These are phyloP conservation scores for Fusarium sp. DNA, from an alignment of 2,329 filamentous ascomycete genomes.

Conservation along the genomic window DNA sequence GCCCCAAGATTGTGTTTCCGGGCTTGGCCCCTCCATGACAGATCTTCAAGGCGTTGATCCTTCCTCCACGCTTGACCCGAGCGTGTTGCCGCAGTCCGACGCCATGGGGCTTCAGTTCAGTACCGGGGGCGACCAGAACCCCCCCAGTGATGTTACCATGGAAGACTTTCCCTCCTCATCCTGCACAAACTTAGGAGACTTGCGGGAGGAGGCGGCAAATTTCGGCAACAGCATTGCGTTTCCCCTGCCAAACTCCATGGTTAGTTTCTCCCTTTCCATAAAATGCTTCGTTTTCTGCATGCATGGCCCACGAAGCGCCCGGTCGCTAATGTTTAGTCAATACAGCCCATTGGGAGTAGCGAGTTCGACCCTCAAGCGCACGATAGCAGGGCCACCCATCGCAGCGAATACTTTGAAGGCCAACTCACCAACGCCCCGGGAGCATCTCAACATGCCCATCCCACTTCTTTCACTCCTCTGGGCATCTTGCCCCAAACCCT, in stretches of 20 bases:
- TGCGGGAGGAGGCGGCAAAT: not conserved
- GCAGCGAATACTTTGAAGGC: not conserved
- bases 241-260: not conserved
- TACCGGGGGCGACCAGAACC: not conserved
- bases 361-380: not conserved
- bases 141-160: not conserved
- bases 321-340: not conserved
- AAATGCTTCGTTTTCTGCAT: rapidly evolving
- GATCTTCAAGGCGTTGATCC: not conserved
- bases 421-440: not conserved
- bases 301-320: not conserved
- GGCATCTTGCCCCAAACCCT: not conserved
- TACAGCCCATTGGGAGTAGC: not conserved
- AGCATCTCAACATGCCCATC: not conserved
- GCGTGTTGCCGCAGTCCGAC: not conserved
- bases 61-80: not conserved
- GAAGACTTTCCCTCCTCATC: not conserved
- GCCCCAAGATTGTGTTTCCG: not conserved
- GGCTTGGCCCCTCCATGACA: not conserved
- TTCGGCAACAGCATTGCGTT: not conserved
- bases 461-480: not conserved
- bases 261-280: not conserved
- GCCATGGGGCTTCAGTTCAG: not conserved
- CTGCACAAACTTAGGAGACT: not conserved
- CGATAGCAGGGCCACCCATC: not conserved